phyloP scores from a whole-genome alignment of 192 early-diverging fungal species.

The Coemansia sp. region DNA sequence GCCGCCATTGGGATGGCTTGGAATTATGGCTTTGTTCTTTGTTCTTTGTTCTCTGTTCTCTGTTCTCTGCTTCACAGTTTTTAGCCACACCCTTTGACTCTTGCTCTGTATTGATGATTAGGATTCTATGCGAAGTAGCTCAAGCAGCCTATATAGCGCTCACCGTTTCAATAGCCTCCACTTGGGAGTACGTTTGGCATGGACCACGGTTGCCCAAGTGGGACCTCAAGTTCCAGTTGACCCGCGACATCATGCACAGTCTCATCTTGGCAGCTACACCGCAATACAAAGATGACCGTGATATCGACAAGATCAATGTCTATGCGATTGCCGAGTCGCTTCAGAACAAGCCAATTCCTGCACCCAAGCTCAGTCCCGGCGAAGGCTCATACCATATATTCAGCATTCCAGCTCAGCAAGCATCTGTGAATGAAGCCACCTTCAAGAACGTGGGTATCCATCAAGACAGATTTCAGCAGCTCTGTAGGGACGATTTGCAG shows the following conservation, averaged over 20 bases:
- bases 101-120: too few relatives aligned
- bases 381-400: not conserved
- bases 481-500: not conserved
- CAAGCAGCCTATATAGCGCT: not conserved
- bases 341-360: not conserved
- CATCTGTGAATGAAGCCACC: too few relatives aligned
- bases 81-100: too few relatives aligned
- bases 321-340: not conserved
- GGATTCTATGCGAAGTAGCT: too few relatives aligned
- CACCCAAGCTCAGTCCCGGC: not conserved
- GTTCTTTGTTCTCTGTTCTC: too few relatives aligned
- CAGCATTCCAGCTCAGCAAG: not conserved
- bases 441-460: not conserved
- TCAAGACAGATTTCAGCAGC: not conserved
- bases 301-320: not conserved
- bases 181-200: conserved; percentile 9
- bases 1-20: too few relatives aligned
- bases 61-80: too few relatives aligned
- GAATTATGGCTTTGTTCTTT: too few relatives aligned
- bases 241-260: conserved; percentile 12
- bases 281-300: conserved; percentile 1
- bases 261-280: not conserved
- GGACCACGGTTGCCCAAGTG: conserved; percentile 1
- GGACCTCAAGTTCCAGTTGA: conserved; percentile 10
- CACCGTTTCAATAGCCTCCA: not conserved